Percentiles rank a stretch among this genome's conserved stretches.
Evolutionary conservation across 495 filamentous ascomycete species (phyloP).

Genomic region (Aspergillus diversus): DNA sequence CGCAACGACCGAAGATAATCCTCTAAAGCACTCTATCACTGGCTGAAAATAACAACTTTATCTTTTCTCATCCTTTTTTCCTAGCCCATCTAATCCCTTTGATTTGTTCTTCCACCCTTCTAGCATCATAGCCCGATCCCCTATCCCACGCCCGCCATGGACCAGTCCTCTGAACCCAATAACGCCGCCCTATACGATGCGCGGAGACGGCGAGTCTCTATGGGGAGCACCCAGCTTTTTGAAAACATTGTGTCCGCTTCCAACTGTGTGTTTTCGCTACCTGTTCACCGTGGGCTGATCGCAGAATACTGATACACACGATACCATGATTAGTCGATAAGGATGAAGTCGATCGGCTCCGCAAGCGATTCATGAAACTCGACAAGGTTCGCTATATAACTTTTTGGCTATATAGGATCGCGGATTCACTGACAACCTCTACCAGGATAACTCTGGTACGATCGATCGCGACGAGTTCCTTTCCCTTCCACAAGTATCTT

Average conservation of each 20-base stretch:
- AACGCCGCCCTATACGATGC: constrained; percentile 55
- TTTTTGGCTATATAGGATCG: too few species aligned
- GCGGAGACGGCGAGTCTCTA: constrained; percentile 54
- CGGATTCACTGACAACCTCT: constrained; percentile 7
- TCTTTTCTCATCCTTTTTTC: too few species aligned
- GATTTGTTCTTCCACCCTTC: too few species aligned
- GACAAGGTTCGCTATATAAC: constrained; percentile 71
- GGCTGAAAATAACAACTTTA: too few species aligned
- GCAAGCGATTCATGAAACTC: constrained; percentile 98
- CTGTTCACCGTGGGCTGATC: constrained; percentile 1
- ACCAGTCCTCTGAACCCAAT: constrained; percentile 46
- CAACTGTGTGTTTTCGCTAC: constrained; percentile 70
- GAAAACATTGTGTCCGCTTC: constrained; percentile 95
- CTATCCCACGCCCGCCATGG: constrained; percentile 30
- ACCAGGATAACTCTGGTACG: constrained; percentile 92
- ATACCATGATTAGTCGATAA: constrained; percentile 71
- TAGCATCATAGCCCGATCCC: background rate
- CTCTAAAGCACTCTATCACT: too few species aligned
- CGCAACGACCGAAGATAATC: too few species aligned
- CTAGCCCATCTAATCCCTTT: too few species aligned
- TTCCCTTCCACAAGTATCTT: constrained; percentile 93
- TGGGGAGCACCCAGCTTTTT: constrained; percentile 86
- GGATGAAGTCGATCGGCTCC: constrained; percentile 92
- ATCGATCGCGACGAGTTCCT: constrained; percentile 99
- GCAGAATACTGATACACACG: constrained; percentile 2